Conservation (phyloP, 345 rosid species). For the Lepidium sativum region DNA sequence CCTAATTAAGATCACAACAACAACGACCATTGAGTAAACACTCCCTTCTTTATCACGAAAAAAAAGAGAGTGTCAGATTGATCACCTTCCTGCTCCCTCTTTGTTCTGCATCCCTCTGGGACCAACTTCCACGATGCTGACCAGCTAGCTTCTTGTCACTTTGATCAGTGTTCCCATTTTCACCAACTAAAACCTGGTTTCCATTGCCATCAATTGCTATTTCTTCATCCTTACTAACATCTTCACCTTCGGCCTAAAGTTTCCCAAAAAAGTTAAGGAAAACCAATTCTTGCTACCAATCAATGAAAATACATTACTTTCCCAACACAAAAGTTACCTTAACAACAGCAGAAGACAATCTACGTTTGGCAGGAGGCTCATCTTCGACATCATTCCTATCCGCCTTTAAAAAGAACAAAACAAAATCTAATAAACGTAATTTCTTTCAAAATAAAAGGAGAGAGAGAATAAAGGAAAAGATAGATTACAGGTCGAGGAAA, state of each 20-base stretch:
- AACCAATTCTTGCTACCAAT: not conserved
- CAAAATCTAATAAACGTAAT: not conserved
- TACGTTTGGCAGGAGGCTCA: slow-evolving; percentile 80
- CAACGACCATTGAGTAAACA: not conserved
- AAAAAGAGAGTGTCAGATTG: not conserved
- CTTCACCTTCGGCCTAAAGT: slow-evolving; percentile 57
- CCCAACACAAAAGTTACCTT: slow-evolving; percentile 41
- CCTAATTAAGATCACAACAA: slow-evolving; percentile 33
- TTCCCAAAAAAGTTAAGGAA: not conserved
- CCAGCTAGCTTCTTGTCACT: slow-evolving; percentile 33
- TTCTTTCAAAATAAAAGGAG: not conserved
- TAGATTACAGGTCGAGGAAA: slow-evolving; percentile 49
- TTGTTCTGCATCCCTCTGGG: slow-evolving; percentile 50
- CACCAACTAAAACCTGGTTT: slow-evolving; percentile 27
- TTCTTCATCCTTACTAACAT: slow-evolving; percentile 40
- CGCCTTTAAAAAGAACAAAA: slow-evolving; percentile 43
- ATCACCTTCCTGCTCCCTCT: slow-evolving; percentile 46
- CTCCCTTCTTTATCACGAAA: not conserved
- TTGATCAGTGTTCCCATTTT: slow-evolving; percentile 19
- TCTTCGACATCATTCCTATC: slow-evolving; percentile 62
- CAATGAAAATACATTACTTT: slow-evolving; percentile 2
- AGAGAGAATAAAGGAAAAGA: not conserved
- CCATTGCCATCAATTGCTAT: slow-evolving; percentile 11
- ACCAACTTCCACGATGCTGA: slow-evolving; percentile 38
- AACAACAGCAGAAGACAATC: slow-evolving; percentile 85